Percentiles rank a stretch among this genome's conserved stretches.
Conservation (phyloP, 768 basidiomycete species). For the Tulasnella sp. region DNA sequence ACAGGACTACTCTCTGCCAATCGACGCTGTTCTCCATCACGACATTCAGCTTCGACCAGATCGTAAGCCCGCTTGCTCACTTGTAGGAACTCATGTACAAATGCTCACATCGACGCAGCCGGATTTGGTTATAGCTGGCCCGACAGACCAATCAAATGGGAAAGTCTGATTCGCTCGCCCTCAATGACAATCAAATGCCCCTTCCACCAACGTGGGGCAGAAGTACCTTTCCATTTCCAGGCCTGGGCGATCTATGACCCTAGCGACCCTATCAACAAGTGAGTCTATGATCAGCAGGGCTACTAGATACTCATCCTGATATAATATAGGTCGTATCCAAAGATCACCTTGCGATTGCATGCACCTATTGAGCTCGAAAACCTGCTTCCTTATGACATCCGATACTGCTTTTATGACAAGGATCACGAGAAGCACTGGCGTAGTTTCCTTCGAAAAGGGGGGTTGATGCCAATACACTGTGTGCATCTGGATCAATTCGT, state of each 20-base stretch:
- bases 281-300: constrained; percentile 20
- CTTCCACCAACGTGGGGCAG: constrained; percentile 52
- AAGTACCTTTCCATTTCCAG: constrained; percentile 90
- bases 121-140: constrained; percentile 98
- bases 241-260: constrained; percentile 72
- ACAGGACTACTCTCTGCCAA: constrained; percentile 75
- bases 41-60: constrained; percentile 83
- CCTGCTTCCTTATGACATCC: constrained; percentile 81
- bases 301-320: background rate
- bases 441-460: constrained; percentile 85
- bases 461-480: constrained; percentile 91
- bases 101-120: constrained; percentile 43
- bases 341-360: constrained; percentile 69
- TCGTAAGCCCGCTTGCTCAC: constrained; percentile 40
- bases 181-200: constrained; percentile 72
- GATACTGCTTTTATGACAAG: constrained; percentile 96
- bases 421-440: constrained; percentile 88
- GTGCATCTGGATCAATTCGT: constrained; percentile 85
- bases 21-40: constrained; percentile 73
- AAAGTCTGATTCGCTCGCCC: constrained; percentile 61
- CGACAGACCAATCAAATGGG: constrained; percentile 62
- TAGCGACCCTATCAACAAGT: constrained; percentile 44
- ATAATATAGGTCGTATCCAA: constrained; percentile 64
- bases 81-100: background rate
- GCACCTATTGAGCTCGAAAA: constrained; percentile 96